Evolutionary conservation across 164 flowering plant species (phyloP).

Genomic region (Aristolochia californica): DNA sequence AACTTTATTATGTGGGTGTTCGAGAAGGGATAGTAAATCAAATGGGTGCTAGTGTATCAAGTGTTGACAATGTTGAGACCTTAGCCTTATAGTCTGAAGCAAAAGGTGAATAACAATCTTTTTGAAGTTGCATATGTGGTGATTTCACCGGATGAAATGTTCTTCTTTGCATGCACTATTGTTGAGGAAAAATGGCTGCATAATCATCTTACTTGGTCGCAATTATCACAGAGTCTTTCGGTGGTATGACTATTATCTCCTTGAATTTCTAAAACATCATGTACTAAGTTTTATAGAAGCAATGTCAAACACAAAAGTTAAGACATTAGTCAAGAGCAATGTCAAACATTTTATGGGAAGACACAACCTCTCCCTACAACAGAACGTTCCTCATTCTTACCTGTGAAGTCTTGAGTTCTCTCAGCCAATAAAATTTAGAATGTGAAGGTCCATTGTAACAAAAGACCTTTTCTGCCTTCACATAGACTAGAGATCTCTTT

Average conservation of each 20-base stretch:
- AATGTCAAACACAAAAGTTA: no score
- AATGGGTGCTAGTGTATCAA: conserved; percentile 18
- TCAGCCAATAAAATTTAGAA: no score
- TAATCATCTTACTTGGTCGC: conserved; percentile 75
- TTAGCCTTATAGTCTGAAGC: conserved; percentile 28
- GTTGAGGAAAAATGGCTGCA: conserved; percentile 81
- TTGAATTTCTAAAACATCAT: not conserved
- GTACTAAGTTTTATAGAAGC: no score
- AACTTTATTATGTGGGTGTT: conserved; percentile 10
- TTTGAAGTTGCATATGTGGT: conserved; percentile 50
- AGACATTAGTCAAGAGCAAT: no score
- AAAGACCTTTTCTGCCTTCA: no score
- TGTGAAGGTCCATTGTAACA: no score
- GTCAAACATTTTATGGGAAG: no score
- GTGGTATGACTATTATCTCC: conserved; percentile 41
- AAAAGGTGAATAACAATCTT: conserved; percentile 29
- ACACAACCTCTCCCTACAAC: no score
- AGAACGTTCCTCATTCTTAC: no score
- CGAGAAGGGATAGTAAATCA: conserved; percentile 14
- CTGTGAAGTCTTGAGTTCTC: no score
- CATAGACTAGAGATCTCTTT: no score
- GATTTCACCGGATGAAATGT: conserved; percentile 87
- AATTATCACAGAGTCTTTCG: conserved; percentile 70
- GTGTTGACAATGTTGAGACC: conserved; percentile 16
- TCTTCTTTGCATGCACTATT: conserved; percentile 59